These are phyloP conservation scores for Bonia amplexicaulis DNA, from an alignment of 176 grass and related monocot genomes.

Conservation along the genomic window DNA sequence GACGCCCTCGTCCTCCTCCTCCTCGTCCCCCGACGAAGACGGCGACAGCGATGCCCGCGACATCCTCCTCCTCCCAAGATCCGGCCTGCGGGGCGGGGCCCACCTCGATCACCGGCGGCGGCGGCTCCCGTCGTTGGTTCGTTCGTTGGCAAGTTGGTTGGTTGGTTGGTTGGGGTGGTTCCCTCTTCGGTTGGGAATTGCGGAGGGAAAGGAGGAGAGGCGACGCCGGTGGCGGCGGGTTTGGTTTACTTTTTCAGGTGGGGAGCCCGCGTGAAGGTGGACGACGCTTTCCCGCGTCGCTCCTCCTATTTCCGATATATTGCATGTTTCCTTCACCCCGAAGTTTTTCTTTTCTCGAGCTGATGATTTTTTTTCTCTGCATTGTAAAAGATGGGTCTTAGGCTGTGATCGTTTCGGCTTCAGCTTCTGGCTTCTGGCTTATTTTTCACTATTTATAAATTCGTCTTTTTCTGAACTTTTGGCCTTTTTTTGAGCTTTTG, in stretches of 20 bases:
- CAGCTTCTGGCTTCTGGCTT: too few relatives aligned
- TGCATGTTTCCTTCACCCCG: background rate
- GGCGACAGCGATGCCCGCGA: conserved; percentile 60
- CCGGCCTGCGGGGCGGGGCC: background rate
- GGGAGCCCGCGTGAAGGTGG: background rate
- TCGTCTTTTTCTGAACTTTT: too few relatives aligned
- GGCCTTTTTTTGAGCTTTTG: too few relatives aligned
- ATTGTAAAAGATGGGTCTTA: too few relatives aligned
- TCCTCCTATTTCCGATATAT: conserved; percentile 44
- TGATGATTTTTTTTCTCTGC: background rate
- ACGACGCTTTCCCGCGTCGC: conserved; percentile 22
- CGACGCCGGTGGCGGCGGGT: conserved; percentile 13
- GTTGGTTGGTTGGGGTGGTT: background rate
- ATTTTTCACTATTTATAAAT: too few relatives aligned
- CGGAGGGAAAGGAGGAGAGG: conserved; percentile 8
- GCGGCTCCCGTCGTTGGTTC: background rate
- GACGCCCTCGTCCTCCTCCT: conserved; percentile 88
- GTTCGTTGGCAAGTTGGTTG: background rate
- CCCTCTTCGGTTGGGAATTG: conserved; percentile 2
- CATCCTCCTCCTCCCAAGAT: conserved; percentile 31
- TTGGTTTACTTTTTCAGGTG: conserved; percentile 33
- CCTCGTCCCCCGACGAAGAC: conserved; percentile 63
- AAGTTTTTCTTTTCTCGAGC: background rate
- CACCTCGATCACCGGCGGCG: conserved; percentile 31
- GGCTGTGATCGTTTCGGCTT: too few relatives aligned